Evolutionary conservation across 2,329 filamentous ascomycete genomes (phyloP).

Genomic region (Monosporascus cannonballus): DNA sequence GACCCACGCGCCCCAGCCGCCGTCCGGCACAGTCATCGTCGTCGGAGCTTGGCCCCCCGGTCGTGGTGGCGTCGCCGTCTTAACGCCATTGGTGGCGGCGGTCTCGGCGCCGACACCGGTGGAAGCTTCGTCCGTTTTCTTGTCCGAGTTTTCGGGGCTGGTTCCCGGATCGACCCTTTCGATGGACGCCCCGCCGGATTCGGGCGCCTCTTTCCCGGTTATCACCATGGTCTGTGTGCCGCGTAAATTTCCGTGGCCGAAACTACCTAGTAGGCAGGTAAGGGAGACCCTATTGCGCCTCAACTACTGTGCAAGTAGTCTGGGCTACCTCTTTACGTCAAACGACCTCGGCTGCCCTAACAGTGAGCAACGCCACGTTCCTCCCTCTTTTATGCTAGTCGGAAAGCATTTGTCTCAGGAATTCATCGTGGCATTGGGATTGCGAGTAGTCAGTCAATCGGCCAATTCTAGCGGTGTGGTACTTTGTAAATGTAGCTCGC

Average conservation of each 20-base stretch:
- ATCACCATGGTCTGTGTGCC: neutral
- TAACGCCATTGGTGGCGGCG: neutral
- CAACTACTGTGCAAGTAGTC: no score
- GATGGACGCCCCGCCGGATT: neutral
- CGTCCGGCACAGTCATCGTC: conserved; percentile 21
- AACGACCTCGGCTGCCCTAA: no score
- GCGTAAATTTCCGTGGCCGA: neutral
- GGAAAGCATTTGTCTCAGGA: no score
- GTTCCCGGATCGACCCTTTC: neutral
- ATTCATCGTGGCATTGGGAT: no score
- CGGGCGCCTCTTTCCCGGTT: neutral
- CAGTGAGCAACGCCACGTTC: no score
- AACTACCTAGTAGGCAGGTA: neutral
- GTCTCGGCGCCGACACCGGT: neutral
- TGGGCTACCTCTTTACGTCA: no score
- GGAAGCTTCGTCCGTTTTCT: no score
- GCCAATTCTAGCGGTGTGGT: no score
- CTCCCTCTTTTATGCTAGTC: no score
- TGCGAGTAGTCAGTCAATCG: no score
- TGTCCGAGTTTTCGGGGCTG: no score
- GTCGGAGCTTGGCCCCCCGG: neutral
- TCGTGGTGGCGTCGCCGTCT: neutral
- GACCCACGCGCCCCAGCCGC: conserved; percentile 33
- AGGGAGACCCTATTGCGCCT: neutral
- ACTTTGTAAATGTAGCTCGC: no score